Evolutionary conservation across 305 asterid species (phyloP).

Genomic region (Fraxinus latifolia): DNA sequence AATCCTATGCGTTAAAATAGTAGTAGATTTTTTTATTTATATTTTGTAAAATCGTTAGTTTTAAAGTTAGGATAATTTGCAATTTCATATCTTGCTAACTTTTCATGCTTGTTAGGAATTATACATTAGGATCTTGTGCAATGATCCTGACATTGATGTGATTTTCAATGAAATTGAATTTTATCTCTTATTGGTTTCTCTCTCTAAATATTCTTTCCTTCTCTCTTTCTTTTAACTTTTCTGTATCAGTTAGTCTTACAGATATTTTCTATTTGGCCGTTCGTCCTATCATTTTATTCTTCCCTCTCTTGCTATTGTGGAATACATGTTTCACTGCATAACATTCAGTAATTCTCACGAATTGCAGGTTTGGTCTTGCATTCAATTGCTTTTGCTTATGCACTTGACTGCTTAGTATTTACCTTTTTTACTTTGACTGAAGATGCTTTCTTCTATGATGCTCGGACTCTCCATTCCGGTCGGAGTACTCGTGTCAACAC

Average conservation of each 20-base stretch:
- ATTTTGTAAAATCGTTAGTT: background rate
- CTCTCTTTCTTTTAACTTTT: background rate
- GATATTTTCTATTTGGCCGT: background rate
- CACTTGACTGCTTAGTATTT: background rate
- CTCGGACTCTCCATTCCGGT: too few relatives aligned
- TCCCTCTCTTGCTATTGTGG: background rate
- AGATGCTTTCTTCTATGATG: background rate
- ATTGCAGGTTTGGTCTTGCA: background rate
- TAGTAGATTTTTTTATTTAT: background rate
- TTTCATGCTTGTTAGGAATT: background rate
- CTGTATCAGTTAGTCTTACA: background rate
- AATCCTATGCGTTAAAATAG: background rate
- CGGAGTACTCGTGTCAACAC: too few relatives aligned
- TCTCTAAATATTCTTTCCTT: background rate
- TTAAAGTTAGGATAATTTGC: background rate
- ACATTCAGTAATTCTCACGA: background rate
- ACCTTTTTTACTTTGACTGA: background rate
- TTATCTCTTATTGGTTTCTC: background rate
- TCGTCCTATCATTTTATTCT: background rate
- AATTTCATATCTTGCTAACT: background rate
- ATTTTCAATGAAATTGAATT: background rate
- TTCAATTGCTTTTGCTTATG: background rate
- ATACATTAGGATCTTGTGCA: background rate
- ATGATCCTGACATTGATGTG: background rate
- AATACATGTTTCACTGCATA: background rate